Base-by-base conservation (phyloP, 2,329 filamentous ascomycete species). In the Scedosporium aurantiacum region DNA sequence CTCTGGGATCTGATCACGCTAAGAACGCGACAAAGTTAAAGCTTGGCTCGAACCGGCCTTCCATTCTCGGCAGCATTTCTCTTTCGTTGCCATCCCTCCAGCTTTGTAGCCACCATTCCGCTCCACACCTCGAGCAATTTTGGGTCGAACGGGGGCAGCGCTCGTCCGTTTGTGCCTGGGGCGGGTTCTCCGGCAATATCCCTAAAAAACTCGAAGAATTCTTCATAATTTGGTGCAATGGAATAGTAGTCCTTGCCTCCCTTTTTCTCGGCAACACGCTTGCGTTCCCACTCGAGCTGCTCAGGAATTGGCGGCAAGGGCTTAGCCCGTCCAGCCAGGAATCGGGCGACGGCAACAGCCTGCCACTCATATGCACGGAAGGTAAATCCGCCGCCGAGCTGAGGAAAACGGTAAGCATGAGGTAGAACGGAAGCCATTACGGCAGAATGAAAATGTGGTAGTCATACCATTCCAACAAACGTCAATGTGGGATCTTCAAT, bases 111-210 rank as follows among this genome's bases (percentile, higher is more conserved):
- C 52, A 56, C 52, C 52, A 56, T 56, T n/a, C 28, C 52, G 14
- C 16, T 37, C 52, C 52, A 56, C 23, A 28, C 45, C 2, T 70
- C 68, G 1, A 71, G 61, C 74, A 75, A 77, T 23, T 69, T 70
- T 27, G 70, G 69, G 12, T 78, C 72, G 60, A 78, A 80, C 2
- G 67, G 69, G 1, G 76, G 76, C 32, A 80, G 64, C 10, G 66
- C 66, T 5, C 76, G 70, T 0, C 76, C 77, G 0, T 71, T 71
- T 3, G 70, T 70, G 0, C 71, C 73, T 4, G 69, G 65, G 0
- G 65, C 67, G 2, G 78, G 76, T 5, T 77, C 71, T 0, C 77
- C 76, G 0, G 77, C 76, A 27, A 79, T 67, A 4, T 63, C 62
- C 0, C 75, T 69, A 14, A 79, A 65, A 2, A 72, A 70, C 61